Percentiles rank a stretch among this genome's conserved stretches.
These are phyloP conservation scores for Colletotrichum incanum DNA, from an alignment of 2,329 filamentous ascomycete genomes.

Conservation along the genomic window DNA sequence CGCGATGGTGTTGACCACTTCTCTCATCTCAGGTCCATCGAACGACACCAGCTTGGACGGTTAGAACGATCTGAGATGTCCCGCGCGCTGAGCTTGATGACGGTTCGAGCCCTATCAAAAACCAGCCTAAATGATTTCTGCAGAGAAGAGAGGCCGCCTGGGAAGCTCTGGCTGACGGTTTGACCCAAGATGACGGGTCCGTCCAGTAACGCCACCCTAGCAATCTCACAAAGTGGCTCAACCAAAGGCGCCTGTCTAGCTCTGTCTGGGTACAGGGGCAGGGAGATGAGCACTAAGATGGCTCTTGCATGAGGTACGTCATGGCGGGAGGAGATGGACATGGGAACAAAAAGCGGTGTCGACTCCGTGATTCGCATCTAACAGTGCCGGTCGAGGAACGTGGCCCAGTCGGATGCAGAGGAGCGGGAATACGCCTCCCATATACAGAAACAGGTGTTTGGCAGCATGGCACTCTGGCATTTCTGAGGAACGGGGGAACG, in stretches of 20 bases:
- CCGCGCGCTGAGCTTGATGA: too few relatives aligned
- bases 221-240: neutral
- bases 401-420: neutral
- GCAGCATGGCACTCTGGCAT: neutral
- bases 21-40: neutral
- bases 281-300: slow-evolving; percentile 10
- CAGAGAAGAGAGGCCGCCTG: neutral
- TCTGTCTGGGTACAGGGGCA: neutral
- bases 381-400: neutral
- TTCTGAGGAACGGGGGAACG: neutral
- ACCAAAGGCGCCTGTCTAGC: neutral
- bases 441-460: too few relatives aligned
- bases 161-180: neutral
- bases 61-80: too few relatives aligned
- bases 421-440: neutral
- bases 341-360: slow-evolving; percentile 16
- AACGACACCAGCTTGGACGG: neutral
- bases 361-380: neutral
- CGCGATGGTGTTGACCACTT: neutral
- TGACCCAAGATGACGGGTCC: too few relatives aligned
- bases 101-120: neutral
- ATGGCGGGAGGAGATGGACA: neutral
- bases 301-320: slow-evolving; percentile 19
- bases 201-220: neutral
- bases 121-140: neutral